Evolutionary conservation across 2,329 filamentous ascomycete species (phyloP), one percentile per base, ranked within the genome.

Genomic region (Zasmidium citrigriseum): DNA sequence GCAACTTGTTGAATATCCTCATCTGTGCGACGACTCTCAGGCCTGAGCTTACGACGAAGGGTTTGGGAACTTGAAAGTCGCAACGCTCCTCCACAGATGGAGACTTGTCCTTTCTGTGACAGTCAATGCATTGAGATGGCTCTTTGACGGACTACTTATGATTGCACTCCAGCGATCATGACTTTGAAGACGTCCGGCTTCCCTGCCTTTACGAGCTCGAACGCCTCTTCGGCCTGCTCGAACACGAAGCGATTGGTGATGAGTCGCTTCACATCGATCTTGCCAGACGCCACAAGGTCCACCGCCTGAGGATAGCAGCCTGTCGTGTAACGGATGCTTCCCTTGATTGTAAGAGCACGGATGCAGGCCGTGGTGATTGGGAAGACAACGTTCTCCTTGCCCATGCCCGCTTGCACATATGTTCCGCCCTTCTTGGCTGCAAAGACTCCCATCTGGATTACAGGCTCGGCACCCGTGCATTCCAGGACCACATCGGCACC

Each of bases 401-500:
- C 80, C 78, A 83, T 80, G 1, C 82, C 82, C 1, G 76, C 81
- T 60, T 84, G 81, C 1, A 83, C 77, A 45, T 66, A 67, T 0
- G 74, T 82, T 0, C 79, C 82, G 0, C 81, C 81, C 57, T 76
- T 77, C 62, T 73, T 78, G 1, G 73, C 64, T 1, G 75, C 71
- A 53, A 77, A 75, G 4, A 83, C 71, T 0, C 80, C 80, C 2
- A 75, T 72, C 54, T 81, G 77, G 41, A 84, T 80, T 59, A 79
- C 82, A 1, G 72, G 60, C 62, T 81, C 73, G 0, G 75, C 76
- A 1, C 80, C 81, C 1, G 78, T 80, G 16, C 76, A 77, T 52
- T 83, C 82, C 2, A 84, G 62, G 1, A 83, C 80, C 2, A 80
- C 73, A 63, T 84, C 81, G 0, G 77, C 75, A 0, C 81, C 81